Evolutionary conservation across 208 protist species (phyloP).

Genomic region (Leishmania tropica): DNA sequence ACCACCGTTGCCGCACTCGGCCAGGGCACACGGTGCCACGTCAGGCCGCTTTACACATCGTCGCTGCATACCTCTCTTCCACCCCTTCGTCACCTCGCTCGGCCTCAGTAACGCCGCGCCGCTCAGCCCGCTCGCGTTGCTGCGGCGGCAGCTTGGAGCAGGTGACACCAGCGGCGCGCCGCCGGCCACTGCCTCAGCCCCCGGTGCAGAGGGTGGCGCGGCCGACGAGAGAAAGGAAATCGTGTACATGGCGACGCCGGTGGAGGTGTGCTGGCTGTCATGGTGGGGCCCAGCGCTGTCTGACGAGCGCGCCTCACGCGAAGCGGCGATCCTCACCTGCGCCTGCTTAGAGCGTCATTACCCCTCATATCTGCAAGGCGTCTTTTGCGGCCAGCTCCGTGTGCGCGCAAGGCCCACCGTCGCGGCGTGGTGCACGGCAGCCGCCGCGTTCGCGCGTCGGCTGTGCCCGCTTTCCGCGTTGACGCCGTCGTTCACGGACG

Average conservation of each 20-base stretch:
- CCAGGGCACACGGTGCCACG: background rate
- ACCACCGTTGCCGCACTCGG: too few relatives aligned
- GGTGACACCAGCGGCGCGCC: background rate
- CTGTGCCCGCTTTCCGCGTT: slow-evolving; percentile 8
- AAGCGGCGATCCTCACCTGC: slow-evolving; percentile 6
- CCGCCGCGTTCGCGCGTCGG: slow-evolving; percentile 16
- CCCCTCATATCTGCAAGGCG: slow-evolving; percentile 8
- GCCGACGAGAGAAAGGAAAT: background rate
- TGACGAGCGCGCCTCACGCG: background rate
- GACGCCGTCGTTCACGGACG: slow-evolving; percentile 19
- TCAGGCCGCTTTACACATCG: background rate
- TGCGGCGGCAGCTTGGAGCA: slow-evolving; percentile 7
- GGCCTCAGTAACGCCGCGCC: background rate
- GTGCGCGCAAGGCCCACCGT: slow-evolving; percentile 42
- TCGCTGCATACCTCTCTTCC: slow-evolving; percentile 24
- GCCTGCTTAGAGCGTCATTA: slow-evolving; percentile 31
- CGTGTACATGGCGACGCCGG: slow-evolving; percentile 38
- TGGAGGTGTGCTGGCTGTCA: slow-evolving; percentile 54
- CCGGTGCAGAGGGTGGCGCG: too few relatives aligned
- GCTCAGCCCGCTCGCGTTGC: slow-evolving; percentile 13
- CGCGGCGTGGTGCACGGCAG: slow-evolving; percentile 44
- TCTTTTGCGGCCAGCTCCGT: slow-evolving; percentile 32
- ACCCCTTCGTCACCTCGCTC: background rate
- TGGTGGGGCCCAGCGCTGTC: slow-evolving; percentile 7
- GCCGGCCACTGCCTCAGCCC: background rate